Base-by-base conservation (phyloP, 2,329 filamentous ascomycete species). In the Myriosclerotinia duriaeana region DNA sequence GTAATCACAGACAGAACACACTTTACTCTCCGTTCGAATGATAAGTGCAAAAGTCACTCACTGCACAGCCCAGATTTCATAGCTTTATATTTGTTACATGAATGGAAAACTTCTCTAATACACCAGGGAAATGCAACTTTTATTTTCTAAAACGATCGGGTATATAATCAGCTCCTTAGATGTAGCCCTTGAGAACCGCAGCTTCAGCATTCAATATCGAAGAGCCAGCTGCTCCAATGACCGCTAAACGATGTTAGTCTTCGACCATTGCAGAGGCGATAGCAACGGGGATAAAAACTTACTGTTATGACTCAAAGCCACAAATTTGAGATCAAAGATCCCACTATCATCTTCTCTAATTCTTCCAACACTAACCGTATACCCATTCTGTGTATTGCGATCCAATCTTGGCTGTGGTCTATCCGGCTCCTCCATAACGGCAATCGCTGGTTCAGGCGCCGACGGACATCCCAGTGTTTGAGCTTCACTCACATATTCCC, bases 191-290 rank as follows among this genome's bases (percentile, higher is more conserved):
- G 71, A 97, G 85, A 14, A 97, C 88, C 34, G 93, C 92, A 38
- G 93, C 92, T 78, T 97, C 94, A 38, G 93, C 93, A 75, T 98
- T 98, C 73, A 98, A 79, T 79, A 98, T 97, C 42, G 92, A 96
- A 2, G 92, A 96, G 14, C 95, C 95, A n/a, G 94, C 93, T 42
- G 95, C 95, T 71, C 94, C 94, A 77, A 99, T 94, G 66, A 99
- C 90, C 69, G 94, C 88, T 87, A 67, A 17, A 38, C 53, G n/a
- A 14, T 66, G 74, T 64, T 55, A 67, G 65, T 54, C 5, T 54
- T 22, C 6, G n/a, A 11, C n/a, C 30, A 26, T n/a, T 17, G 9
- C 5, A 12, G 8, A 50, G 20, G 8, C 30, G 42, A 12, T 26
- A 20, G n/a, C n/a, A 42, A 40, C 3, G 26, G n/a, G n/a, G 48